Conservation (phyloP, 176 grass and related monocot species). For the Sorghum bicolor region DNA sequence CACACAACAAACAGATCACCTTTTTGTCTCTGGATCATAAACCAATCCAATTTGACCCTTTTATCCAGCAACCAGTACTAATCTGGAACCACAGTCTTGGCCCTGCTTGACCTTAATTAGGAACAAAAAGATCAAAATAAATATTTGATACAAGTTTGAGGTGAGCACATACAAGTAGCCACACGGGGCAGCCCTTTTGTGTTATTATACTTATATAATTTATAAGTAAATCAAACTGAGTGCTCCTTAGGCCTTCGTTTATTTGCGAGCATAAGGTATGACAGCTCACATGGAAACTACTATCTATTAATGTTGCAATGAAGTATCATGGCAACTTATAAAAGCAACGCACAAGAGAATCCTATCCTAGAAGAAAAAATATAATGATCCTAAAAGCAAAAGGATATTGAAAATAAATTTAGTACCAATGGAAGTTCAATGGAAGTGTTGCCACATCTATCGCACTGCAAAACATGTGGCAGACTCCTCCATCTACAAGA, state of each 20-base stretch:
- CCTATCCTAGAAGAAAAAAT: neutral
- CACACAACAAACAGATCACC: neutral
- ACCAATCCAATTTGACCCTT: neutral
- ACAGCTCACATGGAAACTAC: slow-evolving; percentile 1
- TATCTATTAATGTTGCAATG: neutral
- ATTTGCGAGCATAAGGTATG: neutral
- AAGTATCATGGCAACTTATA: slow-evolving; percentile 14
- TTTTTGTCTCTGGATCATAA: slow-evolving; percentile 11
- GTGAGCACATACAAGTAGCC: neutral
- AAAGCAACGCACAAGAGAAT: neutral
- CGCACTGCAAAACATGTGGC: slow-evolving; percentile 59
- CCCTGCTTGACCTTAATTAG: neutral
- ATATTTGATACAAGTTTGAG: neutral
- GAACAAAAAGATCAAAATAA: neutral
- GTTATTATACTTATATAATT: neutral
- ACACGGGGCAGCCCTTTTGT: neutral
- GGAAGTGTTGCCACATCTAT: slow-evolving; percentile 65
- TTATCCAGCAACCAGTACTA: neutral
- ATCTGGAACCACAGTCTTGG: neutral
- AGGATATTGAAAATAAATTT: slow-evolving; percentile 2
- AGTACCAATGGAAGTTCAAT: slow-evolving; percentile 52
- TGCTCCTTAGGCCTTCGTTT: neutral
- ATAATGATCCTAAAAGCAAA: slow-evolving; percentile 11
- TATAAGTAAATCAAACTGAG: neutral
- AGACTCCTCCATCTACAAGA: slow-evolving; percentile 53